Evolutionary conservation across 2,329 filamentous ascomycete genomes (phyloP).

Genomic region (Alternaria tenuissima): DNA sequence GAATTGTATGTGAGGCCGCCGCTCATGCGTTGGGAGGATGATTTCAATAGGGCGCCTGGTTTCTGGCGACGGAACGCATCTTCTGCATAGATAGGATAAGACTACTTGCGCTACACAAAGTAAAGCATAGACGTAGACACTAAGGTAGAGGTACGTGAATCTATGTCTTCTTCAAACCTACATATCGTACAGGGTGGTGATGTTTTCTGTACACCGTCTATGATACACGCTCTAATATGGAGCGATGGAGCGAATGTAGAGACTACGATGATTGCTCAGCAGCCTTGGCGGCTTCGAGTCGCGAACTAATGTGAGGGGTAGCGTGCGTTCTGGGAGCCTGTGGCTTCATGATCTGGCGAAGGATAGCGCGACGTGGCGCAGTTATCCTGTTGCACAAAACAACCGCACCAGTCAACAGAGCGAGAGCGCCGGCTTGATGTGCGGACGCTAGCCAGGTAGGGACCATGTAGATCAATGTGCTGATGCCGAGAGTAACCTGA

Average conservation of each 20-base stretch:
- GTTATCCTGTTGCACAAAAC: slow-evolving; percentile 71
- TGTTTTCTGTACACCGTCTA: slow-evolving; percentile 5
- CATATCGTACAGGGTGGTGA: slow-evolving; percentile 13
- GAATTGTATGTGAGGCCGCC: background rate
- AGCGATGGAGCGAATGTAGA: background rate
- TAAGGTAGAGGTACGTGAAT: background rate
- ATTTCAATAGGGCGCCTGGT: slow-evolving; percentile 1
- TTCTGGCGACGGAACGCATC: slow-evolving; percentile 1
- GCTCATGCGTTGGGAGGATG: background rate
- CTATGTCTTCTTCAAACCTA: slow-evolving; percentile 3
- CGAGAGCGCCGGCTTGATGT: slow-evolving; percentile 90
- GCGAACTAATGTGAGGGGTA: slow-evolving; percentile 31
- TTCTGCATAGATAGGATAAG: slow-evolving; percentile 1
- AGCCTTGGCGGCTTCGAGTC: slow-evolving; percentile 29
- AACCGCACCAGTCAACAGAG: slow-evolving; percentile 81
- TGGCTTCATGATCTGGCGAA: slow-evolving; percentile 41
- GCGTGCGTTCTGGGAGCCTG: slow-evolving; percentile 23
- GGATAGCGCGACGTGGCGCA: slow-evolving; percentile 43
- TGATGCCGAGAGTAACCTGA: slow-evolving; percentile 88
- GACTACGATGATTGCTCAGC: slow-evolving; percentile 25
- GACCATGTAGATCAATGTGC: slow-evolving; percentile 91
- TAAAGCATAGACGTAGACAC: background rate
- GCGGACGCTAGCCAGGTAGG: slow-evolving; percentile 86
- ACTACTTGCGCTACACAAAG: background rate
- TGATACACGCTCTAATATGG: background rate